A percentile compares a stretch with the other conserved stretches of the same genome.
phyloP scores from a whole-genome alignment of 345 rosid species.

The Zanthoxylum bungeanum region DNA sequence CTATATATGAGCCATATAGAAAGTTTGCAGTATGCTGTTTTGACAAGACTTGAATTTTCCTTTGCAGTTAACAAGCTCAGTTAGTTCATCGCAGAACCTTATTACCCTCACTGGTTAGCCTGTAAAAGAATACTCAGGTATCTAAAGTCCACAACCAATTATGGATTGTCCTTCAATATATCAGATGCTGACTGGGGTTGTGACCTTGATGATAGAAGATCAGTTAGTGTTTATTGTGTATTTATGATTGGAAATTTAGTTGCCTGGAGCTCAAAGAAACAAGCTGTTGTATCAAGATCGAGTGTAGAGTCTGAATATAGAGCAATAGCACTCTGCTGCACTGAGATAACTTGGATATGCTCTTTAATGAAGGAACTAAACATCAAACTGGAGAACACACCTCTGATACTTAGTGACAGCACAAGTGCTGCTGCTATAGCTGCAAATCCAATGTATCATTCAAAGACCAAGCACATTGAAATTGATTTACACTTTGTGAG shows the following conservation, averaged over 20 bases:
- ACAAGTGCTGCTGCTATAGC: neutral
- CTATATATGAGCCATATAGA: neutral
- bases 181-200: neutral
- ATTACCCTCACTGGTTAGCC: neutral
- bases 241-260: neutral
- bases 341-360: too few relatives aligned
- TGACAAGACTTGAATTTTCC: neutral
- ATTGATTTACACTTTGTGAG: neutral
- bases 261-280: neutral
- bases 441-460: neutral
- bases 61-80: neutral
- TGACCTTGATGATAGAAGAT: neutral
- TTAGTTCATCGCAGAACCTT: neutral
- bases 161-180: accelerated
- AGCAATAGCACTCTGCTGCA: neutral
- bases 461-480: neutral
- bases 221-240: neutral
- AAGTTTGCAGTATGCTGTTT: neutral
- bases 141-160: neutral
- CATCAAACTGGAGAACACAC: too few relatives aligned
- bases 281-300: neutral
- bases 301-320: neutral
- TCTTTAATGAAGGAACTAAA: too few relatives aligned
- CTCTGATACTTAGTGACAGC: neutral
- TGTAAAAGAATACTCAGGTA: neutral